Base-by-base conservation (phyloP, 176 grass and related monocot species). In the Tillandsia fasciculata region DNA sequence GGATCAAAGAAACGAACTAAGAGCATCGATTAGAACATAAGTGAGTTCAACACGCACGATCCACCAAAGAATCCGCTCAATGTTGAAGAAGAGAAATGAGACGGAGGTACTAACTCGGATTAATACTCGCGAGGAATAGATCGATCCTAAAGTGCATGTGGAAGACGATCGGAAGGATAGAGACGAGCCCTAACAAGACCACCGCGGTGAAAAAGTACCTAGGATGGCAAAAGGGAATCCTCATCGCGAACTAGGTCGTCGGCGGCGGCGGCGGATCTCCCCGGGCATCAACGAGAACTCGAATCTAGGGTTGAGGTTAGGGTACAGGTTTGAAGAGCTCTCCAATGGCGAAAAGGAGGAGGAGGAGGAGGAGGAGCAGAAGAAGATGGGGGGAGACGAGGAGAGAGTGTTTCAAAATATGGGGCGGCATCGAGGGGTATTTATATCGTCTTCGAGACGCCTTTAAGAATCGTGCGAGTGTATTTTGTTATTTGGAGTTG, bases 281-380 rank as follows among this genome's bases (percentile, higher is more conserved):
- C 56, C 9, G 20, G 22, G 17, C 56, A 7, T 61, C 22, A 20
- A 10, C 17, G 56, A 22, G 56, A 9, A 20, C 15, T 6, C 54
- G 54, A 61, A 59, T 59, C 54, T 59, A 59, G 54, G 54, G 56
- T 61, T 61, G 17, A 20, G 3, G 56, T 61, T 61, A 15, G 56
- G 13, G 56, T 61, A 23, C 11, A n/a, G 56, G 15, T 61, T 61
- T 61, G 17, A 61, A 61, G 15, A 61, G n/a, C 56, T 17, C 56
- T 61, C 56, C 13, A 14, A 61, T 61, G 56, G 56, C 15, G 22
- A 20, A 61, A 20, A 20, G 3, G 52, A 22, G 22, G 56, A 23
- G 56, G 9, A 20, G 56, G 10, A 59, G 56, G 12, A 23, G 17
- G 9, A 15, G 56, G 2, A 57, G 53, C 1, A 57, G 53, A 22